These are phyloP conservation scores for Populus hybrid DNA, from an alignment of 441 rosid species.

Conservation along the genomic window DNA sequence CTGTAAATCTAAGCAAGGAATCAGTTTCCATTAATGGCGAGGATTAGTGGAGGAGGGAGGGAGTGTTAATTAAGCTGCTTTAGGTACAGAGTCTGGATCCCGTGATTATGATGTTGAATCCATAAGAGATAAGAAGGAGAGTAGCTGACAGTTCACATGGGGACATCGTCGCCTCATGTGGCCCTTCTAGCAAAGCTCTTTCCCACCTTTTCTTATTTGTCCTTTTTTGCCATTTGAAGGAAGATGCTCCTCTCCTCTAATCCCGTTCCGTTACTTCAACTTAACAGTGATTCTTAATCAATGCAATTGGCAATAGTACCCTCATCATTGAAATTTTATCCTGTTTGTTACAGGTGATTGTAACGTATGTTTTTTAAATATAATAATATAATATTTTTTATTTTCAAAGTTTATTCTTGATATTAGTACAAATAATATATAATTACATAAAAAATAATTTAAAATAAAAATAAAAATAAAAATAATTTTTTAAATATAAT, in stretches of 20 bases:
- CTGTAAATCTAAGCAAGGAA: not conserved
- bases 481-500: no score
- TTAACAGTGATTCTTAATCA: not conserved
- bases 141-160: not conserved
- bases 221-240: not conserved
- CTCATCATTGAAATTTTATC: no score
- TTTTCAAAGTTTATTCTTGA: no score
- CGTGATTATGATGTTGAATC: not conserved
- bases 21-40: not conserved
- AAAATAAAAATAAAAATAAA: no score
- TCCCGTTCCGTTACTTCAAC: not conserved
- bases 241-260: not conserved
- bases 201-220: not conserved
- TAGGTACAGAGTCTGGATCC: not conserved
- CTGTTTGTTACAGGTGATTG: no score
- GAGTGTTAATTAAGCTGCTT: not conserved
- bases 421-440: no score
- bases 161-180: not conserved
- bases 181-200: not conserved
- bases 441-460: no score
- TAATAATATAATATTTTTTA: no score
- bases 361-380: no score
- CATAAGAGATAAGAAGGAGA: not conserved
- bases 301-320: not conserved
- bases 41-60: not conserved